Evolutionary conservation across 164 flowering plant genomes (phyloP).

Genomic region (Malania oleifera): DNA sequence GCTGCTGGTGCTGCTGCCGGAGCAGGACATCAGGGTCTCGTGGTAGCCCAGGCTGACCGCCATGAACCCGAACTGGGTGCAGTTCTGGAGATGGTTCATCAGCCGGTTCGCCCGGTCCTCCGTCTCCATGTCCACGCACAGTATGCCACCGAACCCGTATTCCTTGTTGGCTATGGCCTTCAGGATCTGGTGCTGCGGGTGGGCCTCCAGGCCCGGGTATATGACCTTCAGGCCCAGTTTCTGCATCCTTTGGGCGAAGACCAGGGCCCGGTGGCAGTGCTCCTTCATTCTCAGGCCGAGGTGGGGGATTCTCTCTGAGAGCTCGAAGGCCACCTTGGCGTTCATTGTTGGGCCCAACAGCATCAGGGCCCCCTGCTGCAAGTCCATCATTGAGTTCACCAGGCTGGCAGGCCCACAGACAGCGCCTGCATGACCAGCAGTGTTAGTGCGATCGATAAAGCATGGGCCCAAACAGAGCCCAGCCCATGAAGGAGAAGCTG

Average conservation of each 20-base stretch:
- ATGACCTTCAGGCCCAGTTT: constrained; percentile 82
- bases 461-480: no score
- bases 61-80: constrained; percentile 81
- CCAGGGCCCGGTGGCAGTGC: constrained; percentile 66
- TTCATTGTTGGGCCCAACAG: constrained; percentile 94
- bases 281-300: constrained; percentile 80
- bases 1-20: constrained; percentile 89
- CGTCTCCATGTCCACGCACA: constrained; percentile 80
- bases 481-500: no score
- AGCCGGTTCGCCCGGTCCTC: constrained; percentile 69
- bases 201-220: constrained; percentile 88
- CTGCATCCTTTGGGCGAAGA: constrained; percentile 70
- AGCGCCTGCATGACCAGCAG: constrained; percentile 63
- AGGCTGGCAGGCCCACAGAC: constrained; percentile 76
- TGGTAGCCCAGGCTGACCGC: constrained; percentile 93
- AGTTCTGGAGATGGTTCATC: constrained; percentile 71
- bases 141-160: constrained; percentile 80
- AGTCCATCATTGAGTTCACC: constrained; percentile 94
- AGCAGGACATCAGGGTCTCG: constrained; percentile 97
- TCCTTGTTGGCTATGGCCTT: constrained; percentile 56
- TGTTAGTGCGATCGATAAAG: no score
- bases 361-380: constrained; percentile 82
- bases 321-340: constrained; percentile 83
- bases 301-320: constrained; percentile 81
- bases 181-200: constrained; percentile 60